Evolutionary conservation across 495 filamentous ascomycete species (phyloP).

Genomic region (Hyaloscypha finlandica): DNA sequence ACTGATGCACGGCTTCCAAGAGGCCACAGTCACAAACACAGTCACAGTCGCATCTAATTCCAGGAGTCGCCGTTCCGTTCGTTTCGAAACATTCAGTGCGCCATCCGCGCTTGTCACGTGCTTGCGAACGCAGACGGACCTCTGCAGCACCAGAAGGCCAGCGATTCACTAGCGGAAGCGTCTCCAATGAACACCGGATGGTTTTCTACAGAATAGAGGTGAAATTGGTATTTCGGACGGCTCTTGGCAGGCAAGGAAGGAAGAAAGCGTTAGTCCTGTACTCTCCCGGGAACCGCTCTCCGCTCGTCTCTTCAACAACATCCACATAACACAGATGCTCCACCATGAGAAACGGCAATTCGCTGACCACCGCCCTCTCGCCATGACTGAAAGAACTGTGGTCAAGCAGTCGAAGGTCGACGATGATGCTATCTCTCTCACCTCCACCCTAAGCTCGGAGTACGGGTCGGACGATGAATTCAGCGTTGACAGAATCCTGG

Average conservation of each 20-base stretch:
- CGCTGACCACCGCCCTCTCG: not conserved
- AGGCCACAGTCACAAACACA: not conserved
- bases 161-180: not conserved
- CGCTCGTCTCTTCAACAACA: not conserved
- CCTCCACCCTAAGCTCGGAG: conserved; percentile 54
- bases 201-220: not conserved
- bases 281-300: not conserved
- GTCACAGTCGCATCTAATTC: not conserved
- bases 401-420: conserved; percentile 11
- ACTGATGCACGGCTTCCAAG: not conserved
- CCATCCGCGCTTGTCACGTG: not conserved
- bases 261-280: not conserved
- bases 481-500: conserved; percentile 51
- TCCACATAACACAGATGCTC: not conserved
- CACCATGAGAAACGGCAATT: not conserved
- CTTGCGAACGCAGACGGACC: not conserved
- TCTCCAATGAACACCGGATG: not conserved
- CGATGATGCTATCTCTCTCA: conserved; percentile 62
- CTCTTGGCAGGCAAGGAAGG: not conserved
- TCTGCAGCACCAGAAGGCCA: not conserved
- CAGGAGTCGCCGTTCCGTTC: not conserved
- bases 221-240: not conserved
- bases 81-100: not conserved
- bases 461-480: conserved; percentile 37
- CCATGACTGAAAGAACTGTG: conserved; percentile 7